These are phyloP conservation scores for Thuja plicata DNA, from an alignment of 83 land plant species.

Conservation along the genomic window DNA sequence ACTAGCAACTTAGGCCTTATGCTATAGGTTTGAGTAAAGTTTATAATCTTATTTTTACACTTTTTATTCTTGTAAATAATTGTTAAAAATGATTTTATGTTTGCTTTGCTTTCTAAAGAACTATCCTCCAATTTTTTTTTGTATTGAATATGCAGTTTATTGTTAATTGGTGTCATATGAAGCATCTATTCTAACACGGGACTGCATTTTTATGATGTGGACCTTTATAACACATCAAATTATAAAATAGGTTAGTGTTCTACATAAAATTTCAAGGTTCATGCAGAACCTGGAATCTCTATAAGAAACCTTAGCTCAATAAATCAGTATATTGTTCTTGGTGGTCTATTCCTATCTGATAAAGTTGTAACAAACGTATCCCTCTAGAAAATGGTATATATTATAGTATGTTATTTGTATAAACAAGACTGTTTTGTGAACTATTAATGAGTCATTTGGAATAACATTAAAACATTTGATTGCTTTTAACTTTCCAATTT, in stretches of 20 bases:
- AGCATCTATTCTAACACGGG: background rate
- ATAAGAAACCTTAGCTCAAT: no score
- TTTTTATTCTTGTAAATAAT: no score
- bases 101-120: no score
- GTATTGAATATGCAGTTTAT: no score
- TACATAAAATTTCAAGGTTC: background rate
- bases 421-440: background rate
- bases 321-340: no score
- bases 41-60: background rate
- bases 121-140: no score
- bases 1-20: no score
- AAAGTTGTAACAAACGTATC: no score
- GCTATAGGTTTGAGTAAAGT: background rate
- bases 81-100: no score
- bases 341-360: no score
- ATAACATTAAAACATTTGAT: background rate
- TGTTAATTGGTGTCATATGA: background rate
- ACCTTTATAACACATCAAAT: background rate
- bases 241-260: background rate
- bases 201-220: background rate
- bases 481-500: background rate
- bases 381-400: no score
- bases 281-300: no score
- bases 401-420: background rate
- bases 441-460: background rate